Conservation (phyloP, 2,329 filamentous ascomycete species). For the Aspergillus sp. region DNA sequence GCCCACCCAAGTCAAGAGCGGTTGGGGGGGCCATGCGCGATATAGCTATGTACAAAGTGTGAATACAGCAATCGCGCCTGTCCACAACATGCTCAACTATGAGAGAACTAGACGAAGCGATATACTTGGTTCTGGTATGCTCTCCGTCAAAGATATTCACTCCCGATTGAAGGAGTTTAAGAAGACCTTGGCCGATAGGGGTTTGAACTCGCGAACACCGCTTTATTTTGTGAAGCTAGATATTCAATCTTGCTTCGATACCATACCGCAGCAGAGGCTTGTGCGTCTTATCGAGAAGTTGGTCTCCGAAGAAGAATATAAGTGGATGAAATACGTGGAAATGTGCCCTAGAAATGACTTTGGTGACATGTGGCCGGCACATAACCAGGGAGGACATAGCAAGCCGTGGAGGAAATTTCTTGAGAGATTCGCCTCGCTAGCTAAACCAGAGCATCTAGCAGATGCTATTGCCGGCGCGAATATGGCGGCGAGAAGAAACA, state of each 20-base stretch:
- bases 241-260: constrained; percentile 90
- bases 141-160: constrained; percentile 80
- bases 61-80: constrained; percentile 69
- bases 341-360: constrained; percentile 53
- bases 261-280: constrained; percentile 79
- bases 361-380: constrained; percentile 19
- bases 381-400: constrained; percentile 6
- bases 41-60: constrained; percentile 60
- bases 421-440: constrained; percentile 49
- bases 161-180: constrained; percentile 70
- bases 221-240: constrained; percentile 93
- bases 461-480: constrained; percentile 40
- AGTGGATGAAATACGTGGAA: constrained; percentile 72
- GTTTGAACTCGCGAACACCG: constrained; percentile 37
- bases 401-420: constrained; percentile 51
- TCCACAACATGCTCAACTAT: constrained; percentile 73
- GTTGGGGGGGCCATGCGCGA: constrained; percentile 53
- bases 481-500: constrained; percentile 56
- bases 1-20: constrained; percentile 51
- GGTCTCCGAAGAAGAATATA: constrained; percentile 63
- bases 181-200: constrained; percentile 16
- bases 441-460: constrained; percentile 47
- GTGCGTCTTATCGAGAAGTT: constrained; percentile 63
- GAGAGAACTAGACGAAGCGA: constrained; percentile 65
- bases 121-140: constrained; percentile 74